Base-by-base conservation (phyloP, 179 eudicot species). In the Actinidia arguta region DNA sequence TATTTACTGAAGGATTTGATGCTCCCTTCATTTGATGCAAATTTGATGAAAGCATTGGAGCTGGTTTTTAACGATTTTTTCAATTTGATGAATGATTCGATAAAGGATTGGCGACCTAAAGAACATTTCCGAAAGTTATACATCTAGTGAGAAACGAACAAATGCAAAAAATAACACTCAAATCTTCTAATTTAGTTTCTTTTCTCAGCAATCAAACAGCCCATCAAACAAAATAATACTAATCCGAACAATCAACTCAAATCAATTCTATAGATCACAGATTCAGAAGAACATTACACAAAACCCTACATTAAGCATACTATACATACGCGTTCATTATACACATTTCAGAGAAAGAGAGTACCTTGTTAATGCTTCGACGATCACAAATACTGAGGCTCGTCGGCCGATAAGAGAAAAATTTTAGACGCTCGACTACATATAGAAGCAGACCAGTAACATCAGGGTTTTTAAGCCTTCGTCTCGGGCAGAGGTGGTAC, bases 401-500 rank as follows among this genome's bases (percentile, higher is more conserved):
- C 11, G 42, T 58, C 18, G 50, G 51, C 62, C 78, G 63, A 42
- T 3, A 13, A 8, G 7, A 39, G 11, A 12, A 58, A 22, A 69
- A 20, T 39, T 31, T 76, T n/a, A 0, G 68, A 39, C 14, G 0
- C 79, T 39, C 18, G 10, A 12, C 9, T 74, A 46, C 51, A 22
- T 58, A 39, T 76, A 76, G 39, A 31, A 20, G 50, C 10, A 42
- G 69, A 9, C 16, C 48, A 54, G 22, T n/a, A 48, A 55, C 2
- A 76, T 42, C 58, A 76, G 80, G 80, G 51, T 76, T 76, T 58
- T 25, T 52, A 11, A 20, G 68, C 27, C 50, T 13, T 20, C 7
- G 52, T n/a, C 10, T 55, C 24, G 14, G 5, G 18, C 17, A 36
- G 31, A 4, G 44, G 27, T 27, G 22, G 36, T 11, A 39, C 5